These are phyloP conservation scores for Garcia nutans DNA, from an alignment of 345 rosid genomes.

Conservation along the genomic window DNA sequence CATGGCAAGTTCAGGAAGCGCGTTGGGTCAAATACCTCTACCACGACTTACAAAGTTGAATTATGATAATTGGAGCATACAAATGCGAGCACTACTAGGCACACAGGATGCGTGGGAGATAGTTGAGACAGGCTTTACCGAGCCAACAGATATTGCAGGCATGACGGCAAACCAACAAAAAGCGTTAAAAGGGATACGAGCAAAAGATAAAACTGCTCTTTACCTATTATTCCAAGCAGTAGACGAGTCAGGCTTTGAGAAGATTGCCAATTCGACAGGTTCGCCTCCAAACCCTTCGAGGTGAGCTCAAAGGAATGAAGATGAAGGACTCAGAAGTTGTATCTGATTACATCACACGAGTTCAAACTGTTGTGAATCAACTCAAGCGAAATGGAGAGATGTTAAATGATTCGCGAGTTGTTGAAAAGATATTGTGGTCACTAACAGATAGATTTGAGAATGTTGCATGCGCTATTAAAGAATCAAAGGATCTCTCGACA, in stretches of 20 bases:
- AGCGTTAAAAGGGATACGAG: background rate
- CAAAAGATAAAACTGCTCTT: constrained; percentile 5
- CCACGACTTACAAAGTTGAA: no score
- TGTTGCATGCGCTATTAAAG: no score
- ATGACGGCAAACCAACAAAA: background rate
- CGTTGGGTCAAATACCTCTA: no score
- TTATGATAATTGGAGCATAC: no score
- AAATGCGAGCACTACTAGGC: no score
- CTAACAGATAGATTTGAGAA: no score
- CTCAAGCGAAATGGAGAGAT: background rate
- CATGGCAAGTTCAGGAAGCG: no score
- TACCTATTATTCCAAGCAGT: constrained; percentile 3
- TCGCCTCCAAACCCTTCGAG: constrained; percentile 6
- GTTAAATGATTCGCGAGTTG: background rate
- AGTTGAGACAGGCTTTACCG: no score
- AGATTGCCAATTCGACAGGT: constrained; percentile 3
- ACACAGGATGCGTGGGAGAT: no score
- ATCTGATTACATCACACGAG: constrained; percentile 6
- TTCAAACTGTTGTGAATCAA: constrained; percentile 2
- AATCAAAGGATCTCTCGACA: background rate
- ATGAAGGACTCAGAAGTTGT: constrained; percentile 9
- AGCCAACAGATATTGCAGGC: no score
- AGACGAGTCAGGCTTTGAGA: constrained; percentile 6
- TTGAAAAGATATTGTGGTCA: background rate
- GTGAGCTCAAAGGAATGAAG: constrained; percentile 8